Evolutionary conservation across 2,329 filamentous ascomycete species (phyloP).

Genomic region (Rhexocercosporidium sp.): DNA sequence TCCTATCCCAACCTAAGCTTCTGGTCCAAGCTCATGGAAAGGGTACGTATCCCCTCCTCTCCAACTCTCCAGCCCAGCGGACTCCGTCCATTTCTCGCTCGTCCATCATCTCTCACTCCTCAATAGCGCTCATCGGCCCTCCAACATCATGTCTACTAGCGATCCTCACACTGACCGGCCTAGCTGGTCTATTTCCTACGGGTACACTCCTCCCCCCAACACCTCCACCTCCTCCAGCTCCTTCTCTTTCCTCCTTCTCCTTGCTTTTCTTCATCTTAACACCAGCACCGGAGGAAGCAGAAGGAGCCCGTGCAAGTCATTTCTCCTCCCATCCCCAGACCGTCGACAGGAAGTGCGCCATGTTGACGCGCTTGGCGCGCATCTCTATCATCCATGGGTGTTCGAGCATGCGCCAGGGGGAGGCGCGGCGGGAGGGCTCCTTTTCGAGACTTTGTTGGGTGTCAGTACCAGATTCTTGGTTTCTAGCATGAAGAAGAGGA

Average conservation of each 20-base stretch:
- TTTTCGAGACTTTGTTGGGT: constrained; percentile 78
- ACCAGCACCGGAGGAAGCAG: neutral
- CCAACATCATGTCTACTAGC: neutral
- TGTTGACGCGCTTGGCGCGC: constrained; percentile 94
- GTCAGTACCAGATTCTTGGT: no score
- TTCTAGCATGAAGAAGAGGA: no score
- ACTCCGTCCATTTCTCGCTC: neutral
- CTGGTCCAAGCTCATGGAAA: no score
- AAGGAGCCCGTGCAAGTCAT: constrained; percentile 11
- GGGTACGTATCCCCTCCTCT: no score
- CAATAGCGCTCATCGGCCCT: constrained; percentile 1
- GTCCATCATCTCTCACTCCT: neutral
- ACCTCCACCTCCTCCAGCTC: neutral
- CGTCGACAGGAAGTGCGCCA: constrained; percentile 89
- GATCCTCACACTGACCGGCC: neutral
- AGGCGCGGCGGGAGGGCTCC: constrained; percentile 83
- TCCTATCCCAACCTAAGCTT: no score
- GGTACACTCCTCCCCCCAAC: no score
- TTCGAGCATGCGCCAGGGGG: constrained; percentile 98
- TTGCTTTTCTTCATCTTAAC: neutral
- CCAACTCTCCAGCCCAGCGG: no score
- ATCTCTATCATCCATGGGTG: constrained; percentile 99
- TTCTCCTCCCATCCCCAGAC: constrained; percentile 90
- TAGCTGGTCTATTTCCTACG: neutral
- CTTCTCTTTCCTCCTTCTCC: neutral